A percentile compares a stretch with the other conserved stretches of the same genome.
Conservation (phyloP, 1,139 yeast genomes). For the Diutina siamensis region DNA sequence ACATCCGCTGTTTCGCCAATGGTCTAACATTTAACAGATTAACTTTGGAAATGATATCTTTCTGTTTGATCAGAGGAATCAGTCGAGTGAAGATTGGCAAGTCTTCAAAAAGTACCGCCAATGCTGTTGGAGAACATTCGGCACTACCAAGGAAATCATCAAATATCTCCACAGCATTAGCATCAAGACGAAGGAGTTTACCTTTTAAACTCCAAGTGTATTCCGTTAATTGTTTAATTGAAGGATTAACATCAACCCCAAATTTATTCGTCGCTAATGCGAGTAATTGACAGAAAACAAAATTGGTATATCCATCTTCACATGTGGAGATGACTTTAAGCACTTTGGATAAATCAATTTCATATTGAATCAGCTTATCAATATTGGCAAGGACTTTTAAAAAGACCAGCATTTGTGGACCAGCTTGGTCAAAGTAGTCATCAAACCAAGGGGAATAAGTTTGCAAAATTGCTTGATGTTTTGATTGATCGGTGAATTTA, state of each 20-base stretch:
- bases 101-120: conserved; percentile 58
- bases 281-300: conserved; percentile 37
- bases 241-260: background rate
- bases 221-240: background rate
- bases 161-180: background rate
- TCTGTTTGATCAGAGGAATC: conserved; percentile 11
- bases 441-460: background rate
- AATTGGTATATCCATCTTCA: conserved; percentile 5
- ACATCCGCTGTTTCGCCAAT: conserved; percentile 70
- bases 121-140: conserved; percentile 16
- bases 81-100: conserved; percentile 43
- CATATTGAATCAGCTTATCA: background rate
- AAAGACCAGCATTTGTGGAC: background rate
- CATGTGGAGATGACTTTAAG: background rate
- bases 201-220: background rate
- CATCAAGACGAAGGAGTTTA: background rate
- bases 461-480: conserved; percentile 28
- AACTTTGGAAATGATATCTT: conserved; percentile 32
- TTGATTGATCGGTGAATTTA: conserved; percentile 23
- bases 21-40: conserved; percentile 47
- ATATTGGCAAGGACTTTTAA: conserved; percentile 2
- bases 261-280: conserved; percentile 47
- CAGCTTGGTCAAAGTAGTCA: background rate
- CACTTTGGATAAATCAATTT: background rate
- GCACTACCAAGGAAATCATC: background rate